Percentiles rank a stretch among this genome's conserved stretches.
Evolutionary conservation across 2,329 filamentous ascomycete species (phyloP).

Genomic region (Acrocalymma vagum): DNA sequence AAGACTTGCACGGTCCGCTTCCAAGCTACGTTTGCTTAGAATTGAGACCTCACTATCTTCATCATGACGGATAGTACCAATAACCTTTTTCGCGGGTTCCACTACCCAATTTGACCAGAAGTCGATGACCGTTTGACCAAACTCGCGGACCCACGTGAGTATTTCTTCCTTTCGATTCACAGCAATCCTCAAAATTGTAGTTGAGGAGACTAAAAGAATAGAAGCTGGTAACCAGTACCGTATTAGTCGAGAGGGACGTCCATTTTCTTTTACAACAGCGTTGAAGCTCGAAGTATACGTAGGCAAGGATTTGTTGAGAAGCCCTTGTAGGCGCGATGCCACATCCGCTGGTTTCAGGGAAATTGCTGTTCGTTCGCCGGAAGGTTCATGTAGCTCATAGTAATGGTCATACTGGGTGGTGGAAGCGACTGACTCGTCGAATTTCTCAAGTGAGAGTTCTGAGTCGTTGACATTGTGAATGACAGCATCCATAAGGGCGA

Average conservation of each 20-base stretch:
- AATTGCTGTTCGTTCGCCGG: constrained; percentile 41
- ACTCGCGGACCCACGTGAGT: constrained; percentile 77
- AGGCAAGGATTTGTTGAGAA: constrained; percentile 75
- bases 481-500: constrained; percentile 86
- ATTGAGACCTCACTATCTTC: constrained; percentile 93
- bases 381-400: constrained; percentile 51
- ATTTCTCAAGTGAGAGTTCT: constrained; percentile 62
- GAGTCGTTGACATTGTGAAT: constrained; percentile 74
- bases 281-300: constrained; percentile 68
- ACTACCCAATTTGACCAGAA: constrained; percentile 98
- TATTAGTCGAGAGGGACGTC: constrained; percentile 76
- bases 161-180: constrained; percentile 80
- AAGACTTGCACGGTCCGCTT: constrained; percentile 87
- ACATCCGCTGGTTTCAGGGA: constrained; percentile 62
- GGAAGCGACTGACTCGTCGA: constrained; percentile 64
- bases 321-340: constrained; percentile 70
- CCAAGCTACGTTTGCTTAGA: constrained; percentile 91
- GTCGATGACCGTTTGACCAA: constrained; percentile 81
- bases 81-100: constrained; percentile 81
- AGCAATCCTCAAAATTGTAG: constrained; percentile 82
- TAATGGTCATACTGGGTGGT: constrained; percentile 63
- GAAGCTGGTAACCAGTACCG: constrained; percentile 89
- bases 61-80: constrained; percentile 93
- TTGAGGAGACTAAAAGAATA: constrained; percentile 76
- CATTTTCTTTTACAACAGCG: constrained; percentile 68